Percentiles rank a stretch among this genome's conserved stretches.
These are phyloP conservation scores for Pigoraptor vietnamica DNA, from an alignment of 78 protist genomes.

Conservation along the genomic window DNA sequence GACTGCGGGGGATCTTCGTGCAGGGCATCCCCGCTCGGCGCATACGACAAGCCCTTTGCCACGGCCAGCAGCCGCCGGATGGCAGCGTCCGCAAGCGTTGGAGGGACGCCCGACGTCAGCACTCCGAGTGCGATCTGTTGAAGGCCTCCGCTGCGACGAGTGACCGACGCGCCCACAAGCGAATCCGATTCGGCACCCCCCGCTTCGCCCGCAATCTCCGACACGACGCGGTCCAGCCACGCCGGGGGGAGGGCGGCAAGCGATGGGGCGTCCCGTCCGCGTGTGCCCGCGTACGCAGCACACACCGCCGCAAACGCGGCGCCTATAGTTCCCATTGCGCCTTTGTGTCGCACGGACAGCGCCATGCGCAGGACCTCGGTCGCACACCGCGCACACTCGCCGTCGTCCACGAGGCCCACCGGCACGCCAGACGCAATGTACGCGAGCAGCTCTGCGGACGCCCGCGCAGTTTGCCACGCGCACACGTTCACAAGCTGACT, in stretches of 20 bases:
- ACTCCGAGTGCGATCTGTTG: not conserved
- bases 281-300: not conserved
- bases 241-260: not conserved
- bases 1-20: not conserved
- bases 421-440: not conserved
- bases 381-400: not conserved
- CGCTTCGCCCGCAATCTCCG: not conserved
- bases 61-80: not conserved
- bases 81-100: not conserved
- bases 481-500: not conserved
- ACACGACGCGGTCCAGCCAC: not conserved
- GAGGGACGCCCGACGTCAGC: not conserved
- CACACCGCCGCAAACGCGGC: not conserved
- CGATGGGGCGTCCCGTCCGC: not conserved
- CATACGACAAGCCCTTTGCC: not conserved
- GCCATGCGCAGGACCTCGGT: not conserved
- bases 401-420: not conserved
- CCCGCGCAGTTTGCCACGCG: not conserved
- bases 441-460: not conserved
- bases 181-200: not conserved
- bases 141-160: not conserved
- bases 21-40: not conserved
- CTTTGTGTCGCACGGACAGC: not conserved
- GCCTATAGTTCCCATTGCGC: not conserved
- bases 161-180: not conserved